Evolutionary conservation across 2,329 filamentous ascomycete species (phyloP), one percentile per base, ranked within the genome.

Genomic region (Aspergillus texensis): DNA sequence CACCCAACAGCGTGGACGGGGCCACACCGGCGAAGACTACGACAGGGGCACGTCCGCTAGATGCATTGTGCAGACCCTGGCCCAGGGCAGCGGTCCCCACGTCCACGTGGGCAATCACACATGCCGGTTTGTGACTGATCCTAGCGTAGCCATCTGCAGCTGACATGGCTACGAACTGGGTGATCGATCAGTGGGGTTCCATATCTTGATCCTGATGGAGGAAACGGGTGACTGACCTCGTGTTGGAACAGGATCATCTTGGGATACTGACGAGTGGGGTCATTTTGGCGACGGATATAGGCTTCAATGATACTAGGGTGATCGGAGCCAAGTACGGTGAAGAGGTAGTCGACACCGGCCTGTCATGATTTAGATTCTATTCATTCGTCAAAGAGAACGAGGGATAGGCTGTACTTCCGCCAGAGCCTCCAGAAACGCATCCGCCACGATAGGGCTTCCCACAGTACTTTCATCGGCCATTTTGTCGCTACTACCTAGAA

Each of bases 281-380:
- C 62, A 54, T 58, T 62, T 52, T 62, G 62, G 28, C 62, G 59
- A 26, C 60, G 60, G 12, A 64, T 57, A 19, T 62, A 62, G 41
- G 62, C 62, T 36, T 64, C 62, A 14, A 64, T 64, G 43, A 64
- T 62, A 34, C 62, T 64, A 16, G 62, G 62, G n/a, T 64, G 62
- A 30, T 64, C 62, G 5, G 62, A 64, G 19, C 62, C 62, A 8
- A 64, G 60, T 8, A 62, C 60, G 36, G 60, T 58, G 50, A 64
- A 64, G 41, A 64, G 55, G 26, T 64, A 58, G 36, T 62, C 60
- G 41, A 64, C 56, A 9, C 62, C 62, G 2, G 62, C 62, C 45
- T 48, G 45, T 8, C 45, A 48, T 48, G 24, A 9, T 16, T 48
- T 26, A 48, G 43, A 24, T 12, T 3, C n/a, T 1, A 45, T 46